Base-by-base conservation (phyloP, 1,284 basidiomycete species). In the Cutaneotrichosporon cavernicola region DNA sequence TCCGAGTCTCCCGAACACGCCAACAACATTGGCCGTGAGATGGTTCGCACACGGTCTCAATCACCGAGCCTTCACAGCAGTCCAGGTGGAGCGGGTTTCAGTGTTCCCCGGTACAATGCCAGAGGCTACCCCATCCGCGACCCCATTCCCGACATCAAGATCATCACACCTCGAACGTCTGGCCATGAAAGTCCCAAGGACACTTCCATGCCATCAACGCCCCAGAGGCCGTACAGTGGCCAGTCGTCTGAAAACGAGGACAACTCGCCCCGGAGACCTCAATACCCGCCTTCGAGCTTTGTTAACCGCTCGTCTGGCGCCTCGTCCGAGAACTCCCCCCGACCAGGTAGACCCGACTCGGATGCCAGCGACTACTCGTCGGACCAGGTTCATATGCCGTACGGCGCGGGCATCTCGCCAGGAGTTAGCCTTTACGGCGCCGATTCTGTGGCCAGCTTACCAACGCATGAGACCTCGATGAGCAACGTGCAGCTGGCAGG, bases 71-170 rank as follows among this genome's bases (percentile, higher is more conserved):
- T 31, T 30, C 18, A 18, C 43, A 46, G 8, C 43, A 9, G 38
- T 16, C 10, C 43, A 7, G 34, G n/a, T 6, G 53, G 34, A 40
- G 5, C 47, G 18, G 21, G 55, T 34, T 18, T 62, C 26, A 38
- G 21, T 11, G 62, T 65, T 13, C 63, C 66, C n/a, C 64, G 64
- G 3, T 70, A 52, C 58, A 67, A 70, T 22, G 57, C 65, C 14
- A 61, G 69, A 22, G 69, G 69, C 1, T 70, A 70, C 40, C 69
- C 69, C 22, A 47, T 69, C 32, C 62, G 60, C 7, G 46, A 47
- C 21, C 43, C 56, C 26, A 31, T 53, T 14, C 56, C 56, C 13
- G 56, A 58, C 22, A 47, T 58, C 43, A 58, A 58, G 56, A 43
- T 58, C 30, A 49, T 47, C 43, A 30, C 56, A 3, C 56, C 56